Conservation (phyloP, 768 basidiomycete genomes). For the Psilocybe tampanensis region DNA sequence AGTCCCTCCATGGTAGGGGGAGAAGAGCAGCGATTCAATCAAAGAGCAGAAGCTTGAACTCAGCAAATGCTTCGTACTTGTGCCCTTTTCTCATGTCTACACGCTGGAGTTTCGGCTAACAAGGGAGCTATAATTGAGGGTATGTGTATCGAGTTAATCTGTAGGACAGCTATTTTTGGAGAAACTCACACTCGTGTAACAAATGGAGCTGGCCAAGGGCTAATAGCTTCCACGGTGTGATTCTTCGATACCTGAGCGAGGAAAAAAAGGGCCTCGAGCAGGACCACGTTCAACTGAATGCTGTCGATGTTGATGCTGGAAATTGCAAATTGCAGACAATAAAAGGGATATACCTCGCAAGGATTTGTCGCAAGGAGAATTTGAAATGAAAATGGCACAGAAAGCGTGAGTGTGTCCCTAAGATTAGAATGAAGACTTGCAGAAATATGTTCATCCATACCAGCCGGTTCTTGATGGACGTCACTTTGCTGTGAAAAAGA, state of each 20-base stretch:
- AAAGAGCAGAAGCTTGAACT: slow-evolving; percentile 10
- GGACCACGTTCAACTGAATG: neutral
- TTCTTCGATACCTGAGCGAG: neutral
- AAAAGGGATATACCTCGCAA: neutral
- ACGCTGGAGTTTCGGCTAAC: slow-evolving; percentile 14
- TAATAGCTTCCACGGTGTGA: neutral
- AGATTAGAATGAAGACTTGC: slow-evolving; percentile 15
- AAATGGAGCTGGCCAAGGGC: slow-evolving; percentile 2
- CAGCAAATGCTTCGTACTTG: slow-evolving; percentile 8
- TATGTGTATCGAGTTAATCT: slow-evolving; percentile 1
- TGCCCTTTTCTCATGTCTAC: slow-evolving; percentile 22
- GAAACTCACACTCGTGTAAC: slow-evolving; percentile 4
- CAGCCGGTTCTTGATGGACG: slow-evolving; percentile 7
- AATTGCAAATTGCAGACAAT: neutral
- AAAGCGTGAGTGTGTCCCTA: slow-evolving; percentile 12
- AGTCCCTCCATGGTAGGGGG: slow-evolving; percentile 17
- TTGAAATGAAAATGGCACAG: slow-evolving; percentile 7
- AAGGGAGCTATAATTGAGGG: slow-evolving; percentile 15
- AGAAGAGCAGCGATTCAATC: slow-evolving; percentile 12
- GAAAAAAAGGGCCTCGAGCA: neutral
- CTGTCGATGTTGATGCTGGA: neutral
- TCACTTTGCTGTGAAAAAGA: slow-evolving; percentile 25
- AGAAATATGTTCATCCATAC: neutral
- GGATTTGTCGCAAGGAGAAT: neutral
- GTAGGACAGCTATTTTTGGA: neutral